Conservation (phyloP, 2,329 filamentous ascomycete genomes). For the Ophiocordyceps camponoti-leonardi region DNA sequence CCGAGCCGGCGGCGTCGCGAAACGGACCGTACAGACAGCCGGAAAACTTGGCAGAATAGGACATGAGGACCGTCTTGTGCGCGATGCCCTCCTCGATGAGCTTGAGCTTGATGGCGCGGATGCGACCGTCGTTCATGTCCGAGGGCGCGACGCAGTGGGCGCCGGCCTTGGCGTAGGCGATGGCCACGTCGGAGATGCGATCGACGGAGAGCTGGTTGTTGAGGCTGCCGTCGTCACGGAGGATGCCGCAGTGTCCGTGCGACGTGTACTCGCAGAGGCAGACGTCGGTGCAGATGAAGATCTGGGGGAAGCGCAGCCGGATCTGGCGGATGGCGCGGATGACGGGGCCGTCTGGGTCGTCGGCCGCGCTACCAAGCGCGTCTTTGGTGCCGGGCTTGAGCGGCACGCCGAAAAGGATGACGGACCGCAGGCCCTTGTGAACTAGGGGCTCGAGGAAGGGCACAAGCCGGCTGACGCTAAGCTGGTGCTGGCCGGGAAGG, state of each 20-base stretch:
- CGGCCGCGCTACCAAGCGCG: slow-evolving; percentile 75
- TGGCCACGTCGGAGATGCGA: slow-evolving; percentile 90
- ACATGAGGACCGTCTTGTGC: slow-evolving; percentile 87
- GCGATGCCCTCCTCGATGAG: slow-evolving; percentile 88
- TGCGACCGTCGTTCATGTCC: slow-evolving; percentile 97
- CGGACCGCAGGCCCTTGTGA: slow-evolving; percentile 75
- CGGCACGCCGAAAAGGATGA: slow-evolving; percentile 93
- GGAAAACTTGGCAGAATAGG: slow-evolving; percentile 94
- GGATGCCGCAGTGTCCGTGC: slow-evolving; percentile 92
- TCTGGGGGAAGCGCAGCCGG: slow-evolving; percentile 67
- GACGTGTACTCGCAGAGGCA: slow-evolving; percentile 98
- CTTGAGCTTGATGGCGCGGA: slow-evolving; percentile 95
- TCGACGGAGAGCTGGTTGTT: slow-evolving; percentile 92
- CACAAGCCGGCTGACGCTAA: slow-evolving; percentile 72
- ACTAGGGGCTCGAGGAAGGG: slow-evolving; percentile 76
- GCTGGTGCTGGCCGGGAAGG: slow-evolving; percentile 75
- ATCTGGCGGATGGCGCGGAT: slow-evolving; percentile 75
- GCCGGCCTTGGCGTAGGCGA: slow-evolving; percentile 88
- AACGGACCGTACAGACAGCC: slow-evolving; percentile 95
- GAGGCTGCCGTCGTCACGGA: slow-evolving; percentile 78
- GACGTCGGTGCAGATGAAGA: slow-evolving; percentile 86
- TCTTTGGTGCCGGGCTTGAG: slow-evolving; percentile 70
- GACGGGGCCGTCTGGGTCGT: slow-evolving; percentile 84
- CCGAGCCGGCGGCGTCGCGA: slow-evolving; percentile 84
- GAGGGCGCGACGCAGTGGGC: slow-evolving; percentile 94